A percentile compares a stretch with the other conserved stretches of the same genome.
These are phyloP conservation scores for Acidiella bohemica DNA, from an alignment of 495 filamentous ascomycete genomes.

Conservation along the genomic window DNA sequence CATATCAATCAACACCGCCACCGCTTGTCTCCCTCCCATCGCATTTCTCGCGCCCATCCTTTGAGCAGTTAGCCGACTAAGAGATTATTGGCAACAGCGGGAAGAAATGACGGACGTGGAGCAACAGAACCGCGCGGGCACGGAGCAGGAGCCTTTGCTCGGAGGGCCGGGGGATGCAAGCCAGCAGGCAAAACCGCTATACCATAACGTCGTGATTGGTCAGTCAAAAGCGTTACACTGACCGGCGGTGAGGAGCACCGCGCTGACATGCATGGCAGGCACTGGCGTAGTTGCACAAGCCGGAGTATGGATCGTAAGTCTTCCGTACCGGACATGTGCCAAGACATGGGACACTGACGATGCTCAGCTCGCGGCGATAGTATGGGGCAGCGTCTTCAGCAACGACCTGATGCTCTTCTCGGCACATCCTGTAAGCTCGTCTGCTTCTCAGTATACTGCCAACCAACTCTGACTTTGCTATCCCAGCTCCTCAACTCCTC, in stretches of 20 bases:
- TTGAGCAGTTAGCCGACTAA: no score
- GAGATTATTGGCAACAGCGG: no score
- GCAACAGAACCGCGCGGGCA: constrained; percentile 2
- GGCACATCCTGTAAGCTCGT: constrained; percentile 54
- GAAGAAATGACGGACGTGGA: constrained; percentile 9
- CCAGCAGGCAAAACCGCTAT: constrained; percentile 50
- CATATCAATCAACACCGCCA: no score
- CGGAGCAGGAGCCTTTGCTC: constrained; percentile 16
- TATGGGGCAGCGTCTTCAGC: constrained; percentile 63
- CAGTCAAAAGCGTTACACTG: constrained; percentile 7
- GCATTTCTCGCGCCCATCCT: no score
- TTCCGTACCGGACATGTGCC: no score
- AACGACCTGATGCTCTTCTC: constrained; percentile 60
- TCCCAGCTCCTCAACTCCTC: constrained; percentile 57
- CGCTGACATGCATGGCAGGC: constrained; percentile 32
- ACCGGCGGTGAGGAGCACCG: neutral
- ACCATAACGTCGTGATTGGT: constrained; percentile 69
- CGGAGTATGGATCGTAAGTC: constrained; percentile 52
- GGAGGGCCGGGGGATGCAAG: constrained; percentile 45
- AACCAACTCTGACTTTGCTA: constrained; percentile 1
- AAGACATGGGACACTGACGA: neutral
- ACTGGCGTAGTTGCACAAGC: constrained; percentile 55
- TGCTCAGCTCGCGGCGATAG: constrained; percentile 49
- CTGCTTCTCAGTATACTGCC: neutral
- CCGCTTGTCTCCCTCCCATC: no score